Conservation (phyloP, 305 asterid genomes). For the Euphrasia arctica region DNA sequence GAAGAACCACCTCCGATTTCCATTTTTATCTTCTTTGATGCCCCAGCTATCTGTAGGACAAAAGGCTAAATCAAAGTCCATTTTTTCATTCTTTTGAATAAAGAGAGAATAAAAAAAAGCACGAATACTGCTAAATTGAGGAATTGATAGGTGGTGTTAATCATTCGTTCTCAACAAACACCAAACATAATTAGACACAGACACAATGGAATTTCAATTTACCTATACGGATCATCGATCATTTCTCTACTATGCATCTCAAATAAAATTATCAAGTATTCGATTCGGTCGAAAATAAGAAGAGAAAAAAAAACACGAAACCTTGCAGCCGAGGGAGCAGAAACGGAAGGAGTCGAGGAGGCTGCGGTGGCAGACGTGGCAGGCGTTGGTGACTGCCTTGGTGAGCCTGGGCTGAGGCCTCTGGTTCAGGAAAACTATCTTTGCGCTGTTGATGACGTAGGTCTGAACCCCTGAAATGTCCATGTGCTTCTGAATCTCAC, state of each 20-base stretch:
- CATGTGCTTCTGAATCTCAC: conserved; percentile 48
- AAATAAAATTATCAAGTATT: too few species aligned
- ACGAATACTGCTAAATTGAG: too few species aligned
- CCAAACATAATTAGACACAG: too few species aligned
- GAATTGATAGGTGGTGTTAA: background rate
- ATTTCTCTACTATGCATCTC: too few species aligned
- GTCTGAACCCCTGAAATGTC: conserved; percentile 50
- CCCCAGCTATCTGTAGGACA: conserved; percentile 30
- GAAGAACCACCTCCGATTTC: conserved; percentile 15
- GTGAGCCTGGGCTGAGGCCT: conserved; percentile 54
- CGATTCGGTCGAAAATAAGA: too few species aligned
- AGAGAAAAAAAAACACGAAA: background rate
- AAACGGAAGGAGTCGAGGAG: conserved; percentile 50
- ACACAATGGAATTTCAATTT: too few species aligned
- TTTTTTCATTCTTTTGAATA: background rate
- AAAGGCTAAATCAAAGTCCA: background rate
- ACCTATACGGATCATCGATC: too few species aligned
- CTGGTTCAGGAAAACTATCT: conserved; percentile 48
- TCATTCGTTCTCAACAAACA: too few species aligned
- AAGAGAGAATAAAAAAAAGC: too few species aligned
- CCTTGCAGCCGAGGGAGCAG: conserved; percentile 69
- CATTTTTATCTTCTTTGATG: conserved; percentile 26
- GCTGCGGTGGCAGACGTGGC: conserved; percentile 46
- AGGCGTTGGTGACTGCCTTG: conserved; percentile 42
- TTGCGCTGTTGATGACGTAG: conserved; percentile 48